Percentiles rank a stretch among this genome's conserved stretches.
Conservation (phyloP, 208 protist species). For the Trypanosoma cruzi region DNA sequence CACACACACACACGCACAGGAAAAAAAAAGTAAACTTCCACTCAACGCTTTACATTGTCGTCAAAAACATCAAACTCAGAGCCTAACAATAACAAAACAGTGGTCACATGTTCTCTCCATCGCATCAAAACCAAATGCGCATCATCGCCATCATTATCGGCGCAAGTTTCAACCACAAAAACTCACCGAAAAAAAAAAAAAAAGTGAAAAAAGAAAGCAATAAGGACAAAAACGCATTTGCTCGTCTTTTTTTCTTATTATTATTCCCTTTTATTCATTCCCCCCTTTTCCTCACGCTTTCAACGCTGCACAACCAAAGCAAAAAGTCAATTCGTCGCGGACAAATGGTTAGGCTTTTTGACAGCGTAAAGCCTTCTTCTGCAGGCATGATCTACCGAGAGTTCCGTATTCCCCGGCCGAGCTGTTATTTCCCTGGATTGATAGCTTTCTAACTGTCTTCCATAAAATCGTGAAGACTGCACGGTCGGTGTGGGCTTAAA, state of each 20-base stretch:
- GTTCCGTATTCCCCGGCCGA: not conserved
- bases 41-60: conserved; percentile 1
- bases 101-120: not conserved
- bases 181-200: not conserved
- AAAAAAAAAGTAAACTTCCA: not conserved
- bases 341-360: conserved; percentile 7
- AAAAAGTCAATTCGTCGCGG: conserved; percentile 15
- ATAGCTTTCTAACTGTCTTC: conserved; percentile 15
- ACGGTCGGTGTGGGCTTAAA: conserved; percentile 44
- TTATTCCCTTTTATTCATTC: not conserved
- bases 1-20: not conserved
- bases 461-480: conserved; percentile 31
- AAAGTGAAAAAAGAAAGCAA: not conserved
- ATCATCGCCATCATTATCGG: not conserved
- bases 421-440: conserved; percentile 4
- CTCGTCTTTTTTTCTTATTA: not conserved
- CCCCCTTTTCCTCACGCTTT: not conserved
- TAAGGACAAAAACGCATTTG: not conserved
- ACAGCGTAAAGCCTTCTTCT: not conserved
- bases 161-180: not conserved
- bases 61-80: not conserved
- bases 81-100: not conserved
- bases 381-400: conserved; percentile 1
- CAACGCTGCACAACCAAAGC: not conserved
- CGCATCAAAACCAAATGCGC: not conserved